Conservation (phyloP, 768 basidiomycete genomes). For the Trametes villosa region DNA sequence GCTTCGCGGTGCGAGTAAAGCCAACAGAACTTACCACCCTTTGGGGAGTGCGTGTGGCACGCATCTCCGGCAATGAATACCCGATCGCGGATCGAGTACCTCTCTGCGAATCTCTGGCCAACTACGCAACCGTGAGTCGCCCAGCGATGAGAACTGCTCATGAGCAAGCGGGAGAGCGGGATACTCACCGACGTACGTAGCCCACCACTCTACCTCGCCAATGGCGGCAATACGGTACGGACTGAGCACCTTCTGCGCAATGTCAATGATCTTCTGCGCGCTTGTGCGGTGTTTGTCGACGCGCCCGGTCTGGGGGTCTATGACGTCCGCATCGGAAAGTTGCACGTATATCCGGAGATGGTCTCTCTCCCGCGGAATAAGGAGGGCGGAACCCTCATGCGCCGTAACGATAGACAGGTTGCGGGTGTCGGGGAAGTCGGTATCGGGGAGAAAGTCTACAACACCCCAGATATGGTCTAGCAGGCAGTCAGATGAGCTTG, state of each 20-base stretch:
- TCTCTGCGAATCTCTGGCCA: conserved; percentile 72
- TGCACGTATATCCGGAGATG: conserved; percentile 57
- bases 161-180: background rate
- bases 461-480: conserved; percentile 84
- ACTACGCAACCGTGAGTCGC: conserved; percentile 39
- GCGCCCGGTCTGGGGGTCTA: conserved; percentile 43
- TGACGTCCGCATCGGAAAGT: conserved; percentile 44
- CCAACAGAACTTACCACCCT: conserved; percentile 38
- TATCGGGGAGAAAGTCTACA: conserved; percentile 56
- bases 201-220: conserved; percentile 50
- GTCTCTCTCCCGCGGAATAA: conserved; percentile 56
- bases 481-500: background rate
- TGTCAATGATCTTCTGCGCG: conserved; percentile 45
- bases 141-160: background rate
- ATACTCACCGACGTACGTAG: conserved; percentile 50
- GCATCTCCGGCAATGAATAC: conserved; percentile 63
- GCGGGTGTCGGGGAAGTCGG: conserved; percentile 60
- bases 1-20: too few relatives aligned
- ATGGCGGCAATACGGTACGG: conserved; percentile 43
- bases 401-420: conserved; percentile 55
- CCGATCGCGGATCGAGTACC: conserved; percentile 51
- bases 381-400: conserved; percentile 50
- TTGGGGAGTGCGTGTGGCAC: conserved; percentile 50
- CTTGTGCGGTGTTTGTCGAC: conserved; percentile 45
- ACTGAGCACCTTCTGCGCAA: conserved; percentile 44